These are phyloP conservation scores for Venturia oleaginea DNA, from an alignment of 2,329 filamentous ascomycete genomes.

Conservation along the genomic window DNA sequence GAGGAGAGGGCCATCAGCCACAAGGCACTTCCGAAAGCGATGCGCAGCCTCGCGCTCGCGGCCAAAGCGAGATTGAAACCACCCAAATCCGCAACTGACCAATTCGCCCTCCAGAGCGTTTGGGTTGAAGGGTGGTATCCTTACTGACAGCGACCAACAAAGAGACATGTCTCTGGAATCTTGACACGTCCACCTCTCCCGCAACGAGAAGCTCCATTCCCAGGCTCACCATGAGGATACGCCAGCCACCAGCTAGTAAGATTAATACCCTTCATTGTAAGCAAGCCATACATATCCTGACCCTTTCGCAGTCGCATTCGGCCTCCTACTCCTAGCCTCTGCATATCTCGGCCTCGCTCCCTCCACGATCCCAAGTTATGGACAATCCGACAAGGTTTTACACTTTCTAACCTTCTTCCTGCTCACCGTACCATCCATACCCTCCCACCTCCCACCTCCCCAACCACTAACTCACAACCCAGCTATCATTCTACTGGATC, in stretches of 20 bases:
- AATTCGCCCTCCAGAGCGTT: no score
- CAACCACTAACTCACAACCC: slow-evolving; percentile 3
- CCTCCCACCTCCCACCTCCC: not conserved
- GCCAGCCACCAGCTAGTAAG: slow-evolving; percentile 34
- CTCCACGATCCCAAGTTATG: slow-evolving; percentile 48
- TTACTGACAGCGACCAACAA: not conserved
- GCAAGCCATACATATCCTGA: not conserved
- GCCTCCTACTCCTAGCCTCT: slow-evolving; percentile 21
- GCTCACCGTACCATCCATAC: slow-evolving; percentile 56
- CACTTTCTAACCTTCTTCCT: slow-evolving; percentile 85
- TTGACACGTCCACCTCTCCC: not conserved
- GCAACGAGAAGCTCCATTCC: not conserved
- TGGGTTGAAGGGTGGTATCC: no score
- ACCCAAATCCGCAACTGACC: no score
- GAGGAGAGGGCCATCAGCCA: not conserved
- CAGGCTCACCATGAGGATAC: slow-evolving; percentile 55
- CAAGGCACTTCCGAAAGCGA: no score
- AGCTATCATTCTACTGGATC: slow-evolving; percentile 83
- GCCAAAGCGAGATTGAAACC: no score
- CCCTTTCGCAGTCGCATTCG: slow-evolving; percentile 38
- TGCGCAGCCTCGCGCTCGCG: no score
- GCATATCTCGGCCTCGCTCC: slow-evolving; percentile 66
- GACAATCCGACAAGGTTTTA: slow-evolving; percentile 72
- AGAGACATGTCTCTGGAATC: not conserved
- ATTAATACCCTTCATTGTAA: not conserved